Evolutionary conservation across 176 grass and related monocot genomes (phyloP).

Genomic region (Ampelocalamus luodianensis): DNA sequence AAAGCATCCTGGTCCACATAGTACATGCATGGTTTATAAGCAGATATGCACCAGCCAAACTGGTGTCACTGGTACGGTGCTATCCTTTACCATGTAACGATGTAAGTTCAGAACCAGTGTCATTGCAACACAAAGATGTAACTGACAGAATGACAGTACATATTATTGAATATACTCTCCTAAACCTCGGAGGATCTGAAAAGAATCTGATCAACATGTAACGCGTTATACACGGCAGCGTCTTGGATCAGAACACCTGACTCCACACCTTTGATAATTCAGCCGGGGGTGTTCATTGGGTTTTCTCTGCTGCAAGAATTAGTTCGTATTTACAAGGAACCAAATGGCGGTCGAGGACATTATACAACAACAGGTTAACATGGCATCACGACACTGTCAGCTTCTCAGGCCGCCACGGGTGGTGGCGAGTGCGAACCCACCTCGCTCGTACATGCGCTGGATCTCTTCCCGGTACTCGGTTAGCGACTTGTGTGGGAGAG

Average conservation of each 20-base stretch:
- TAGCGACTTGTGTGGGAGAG: constrained; percentile 72
- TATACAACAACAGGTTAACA: constrained; percentile 57
- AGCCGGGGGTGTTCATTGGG: constrained; percentile 26
- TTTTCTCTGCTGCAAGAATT: constrained; percentile 45
- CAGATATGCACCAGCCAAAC: not conserved
- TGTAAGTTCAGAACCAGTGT: not conserved
- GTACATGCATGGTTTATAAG: not conserved
- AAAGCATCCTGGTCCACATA: not conserved
- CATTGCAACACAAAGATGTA: not conserved
- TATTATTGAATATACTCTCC: not conserved
- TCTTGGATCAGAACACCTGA: constrained; percentile 12
- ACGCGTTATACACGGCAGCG: constrained; percentile 31
- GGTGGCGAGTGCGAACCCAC: constrained; percentile 59
- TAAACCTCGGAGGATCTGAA: not conserved
- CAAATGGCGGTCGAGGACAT: constrained; percentile 39
- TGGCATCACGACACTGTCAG: constrained; percentile 12
- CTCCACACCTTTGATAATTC: constrained; percentile 33
- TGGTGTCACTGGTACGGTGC: not conserved
- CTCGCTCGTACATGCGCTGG: constrained; percentile 93
- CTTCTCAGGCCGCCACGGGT: constrained; percentile 45
- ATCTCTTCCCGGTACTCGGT: constrained; percentile 85
- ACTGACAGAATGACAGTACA: not conserved
- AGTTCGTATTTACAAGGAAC: constrained; percentile 69
- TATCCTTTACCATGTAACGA: not conserved
- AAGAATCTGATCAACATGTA: constrained; percentile 2